These are phyloP conservation scores for Pyrenula massariospora DNA, from an alignment of 495 filamentous ascomycete genomes.

Conservation along the genomic window DNA sequence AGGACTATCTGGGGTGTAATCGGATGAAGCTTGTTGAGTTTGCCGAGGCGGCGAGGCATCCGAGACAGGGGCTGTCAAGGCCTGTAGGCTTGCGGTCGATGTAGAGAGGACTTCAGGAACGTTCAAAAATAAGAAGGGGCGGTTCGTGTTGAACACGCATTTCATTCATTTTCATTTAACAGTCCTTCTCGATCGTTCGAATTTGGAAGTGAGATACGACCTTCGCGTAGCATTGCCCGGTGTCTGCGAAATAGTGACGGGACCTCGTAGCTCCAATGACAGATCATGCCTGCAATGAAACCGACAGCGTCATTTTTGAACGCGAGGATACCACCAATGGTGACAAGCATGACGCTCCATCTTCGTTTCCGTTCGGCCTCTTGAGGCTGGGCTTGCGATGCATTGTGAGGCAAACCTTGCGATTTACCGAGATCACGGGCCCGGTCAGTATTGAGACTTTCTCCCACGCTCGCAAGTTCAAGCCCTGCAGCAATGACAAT, in stretches of 20 bases:
- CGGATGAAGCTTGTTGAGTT: too few relatives aligned
- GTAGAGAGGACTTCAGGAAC: too few relatives aligned
- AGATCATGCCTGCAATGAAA: conserved; percentile 69
- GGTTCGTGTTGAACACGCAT: too few relatives aligned
- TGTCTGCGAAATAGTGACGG: conserved; percentile 8
- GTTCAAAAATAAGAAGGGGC: too few relatives aligned
- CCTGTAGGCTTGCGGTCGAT: too few relatives aligned
- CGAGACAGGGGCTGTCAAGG: too few relatives aligned
- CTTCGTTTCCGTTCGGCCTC: conserved; percentile 50
- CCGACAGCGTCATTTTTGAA: conserved; percentile 84
- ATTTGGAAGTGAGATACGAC: neutral
- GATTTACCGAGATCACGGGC: conserved; percentile 46
- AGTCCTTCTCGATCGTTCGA: neutral
- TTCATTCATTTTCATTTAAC: neutral
- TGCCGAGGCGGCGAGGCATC: too few relatives aligned
- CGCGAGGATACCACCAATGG: conserved; percentile 66
- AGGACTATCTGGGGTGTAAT: too few relatives aligned
- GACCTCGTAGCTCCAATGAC: conserved; percentile 42
- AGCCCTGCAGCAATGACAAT: conserved; percentile 84
- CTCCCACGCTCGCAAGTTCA: conserved; percentile 74
- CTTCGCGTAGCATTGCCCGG: neutral
- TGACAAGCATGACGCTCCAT: conserved; percentile 83
- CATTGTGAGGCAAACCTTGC: conserved; percentile 7
- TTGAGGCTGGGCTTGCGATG: conserved; percentile 11
- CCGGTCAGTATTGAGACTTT: conserved; percentile 58